Evolutionary conservation across 805 yeast species (phyloP), one percentile per base, ranked within the genome.

Genomic region (Candida lessepsii): DNA sequence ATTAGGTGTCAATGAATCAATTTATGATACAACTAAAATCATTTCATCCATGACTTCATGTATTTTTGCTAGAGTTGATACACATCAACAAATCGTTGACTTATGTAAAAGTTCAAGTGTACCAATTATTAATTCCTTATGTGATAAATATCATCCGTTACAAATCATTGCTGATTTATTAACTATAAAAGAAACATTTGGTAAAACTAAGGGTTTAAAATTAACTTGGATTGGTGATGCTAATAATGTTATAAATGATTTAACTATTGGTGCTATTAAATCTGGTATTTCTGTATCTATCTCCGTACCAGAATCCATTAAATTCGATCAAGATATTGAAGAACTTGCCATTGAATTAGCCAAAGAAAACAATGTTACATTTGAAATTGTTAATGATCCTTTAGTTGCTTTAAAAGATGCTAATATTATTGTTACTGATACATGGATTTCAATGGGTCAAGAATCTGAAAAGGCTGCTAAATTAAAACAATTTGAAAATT

Each of bases 391-490:
- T 3, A 81, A 86, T 49, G 87, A 86, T 53, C 93, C 98, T 3
- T 54, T 66, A n/a, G 70, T 55, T 18, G 96, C 97, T 1, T 77
- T 88, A 37, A 70, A 73, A 39, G 71, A 73, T 49, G 88, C 98
- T 4, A 78, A 91, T 56, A 73, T 93, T 29, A 62, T 93, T 25
- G 98, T 91, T 32, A 93, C 99, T 11, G 99, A 93, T 56, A 93
- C 99, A 3, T 93, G 96, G 81, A 80, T 93, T 17, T 91, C 98
- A 1, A 93, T 93, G 99, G 99, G 99, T 42, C 90, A 93, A 70
- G 99, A 93, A 62, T 67, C 76, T 4, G 90, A 90, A 59, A 86
- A 80, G 48, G 70, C 60, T 35, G 69, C 73, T 41, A 86, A 90
- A 48, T 69, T 93, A 51, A 71, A 80, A 54, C 90, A 88, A 64